Evolutionary conservation across 345 rosid species (phyloP), one percentile per base, ranked within the genome.

Genomic region (Citrus glauca): DNA sequence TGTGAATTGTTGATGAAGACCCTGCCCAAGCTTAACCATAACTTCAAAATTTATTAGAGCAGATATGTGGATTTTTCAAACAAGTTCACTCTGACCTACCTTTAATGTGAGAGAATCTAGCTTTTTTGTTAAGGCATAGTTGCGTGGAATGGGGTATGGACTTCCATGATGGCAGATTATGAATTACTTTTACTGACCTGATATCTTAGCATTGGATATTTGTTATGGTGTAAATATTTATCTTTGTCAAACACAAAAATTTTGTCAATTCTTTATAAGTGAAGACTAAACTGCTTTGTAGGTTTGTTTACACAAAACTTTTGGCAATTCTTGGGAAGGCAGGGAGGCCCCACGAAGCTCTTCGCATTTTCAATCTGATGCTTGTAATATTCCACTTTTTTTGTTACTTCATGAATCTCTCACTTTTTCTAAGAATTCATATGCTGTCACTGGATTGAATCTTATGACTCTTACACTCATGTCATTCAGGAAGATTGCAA

Each of bases 261-360:
- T 40, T 28, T 61, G 9, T 62, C 45, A 10, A 37, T 42, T 57
- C 48, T 28, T 19, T 74, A 35, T 35, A 2, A 40, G 48, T 22
- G 13, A 30, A 75, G 45, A 6, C 24, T 30, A 66, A 57, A 64
- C 35, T 82, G 57, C 62, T 35, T 79, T 87, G 84, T 84, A 95
- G 99, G 92, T 95, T 92, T 92, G 99, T 95, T 73, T 92, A 91
- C 87, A 93, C 99, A 70, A 92, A 93, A 79, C 92, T 95, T 68
- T 85, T 95, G 84, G 87, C 97, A 4, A 89, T 93, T 83, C 93
- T 93, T 77, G 94, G 97, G 72, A 91, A 81, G 72, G 89, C 88
- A 35, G 82, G 90, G 82, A 90, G 89, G 88, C 90, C 93, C 9
- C 80, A 79, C 63, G 97, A 95, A 89, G 96, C 94, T 68, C 92